Evolutionary conservation across 2,329 filamentous ascomycete genomes (phyloP), one percentile per base, ranked within the genome.

Genomic region (Chrysoporthe austroafricana): DNA sequence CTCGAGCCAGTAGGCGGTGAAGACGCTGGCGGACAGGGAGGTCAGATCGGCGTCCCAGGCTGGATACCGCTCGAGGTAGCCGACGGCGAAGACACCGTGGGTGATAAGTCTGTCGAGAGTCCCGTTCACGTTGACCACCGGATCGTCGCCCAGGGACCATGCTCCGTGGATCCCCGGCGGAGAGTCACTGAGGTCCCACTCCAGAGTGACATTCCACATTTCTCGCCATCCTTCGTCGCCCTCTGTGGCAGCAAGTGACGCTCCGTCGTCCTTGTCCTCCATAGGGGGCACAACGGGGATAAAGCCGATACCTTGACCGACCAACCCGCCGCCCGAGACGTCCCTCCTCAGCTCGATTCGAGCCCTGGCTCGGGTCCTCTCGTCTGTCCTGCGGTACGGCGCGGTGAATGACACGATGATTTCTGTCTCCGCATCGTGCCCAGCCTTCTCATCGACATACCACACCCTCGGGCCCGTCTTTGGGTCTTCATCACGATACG

Each of bases 341-440:
- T 68, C 66, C 9, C 66, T 64, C 14, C 66, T 63, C 4, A 68
- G 39, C 26, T 68, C 66, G 26, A 68, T 36, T 11, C 66, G 57
- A 11, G 66, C 56, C n/a, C 66, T 62, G 16, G 57, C 34, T 32
- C n/a, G 21, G 1, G 66, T 68, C 58, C 57, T 65, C 43, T 66
- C 58, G 59, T 66, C 21, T 26, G 66, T 68, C 26, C 13, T 65
- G 3, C 66, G 52, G 34, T 60, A 64, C 34, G 62, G 63, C 2
- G 66, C 66, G 7, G 58, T 65, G 14, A 68, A 68, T 13, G 7
- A 50, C 44, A 66, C 48, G 2, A 39, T 46, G 26, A 68, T 48
- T 16, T 59, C 50, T 0, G 21, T n/a, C 32, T 32, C 42, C 8
- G 4, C 18, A 13, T 8, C 18, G 16, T 18, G 58, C 16, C 4